Conservation (phyloP, 2,329 filamentous ascomycete genomes). For the Hypoxylon sp. region DNA sequence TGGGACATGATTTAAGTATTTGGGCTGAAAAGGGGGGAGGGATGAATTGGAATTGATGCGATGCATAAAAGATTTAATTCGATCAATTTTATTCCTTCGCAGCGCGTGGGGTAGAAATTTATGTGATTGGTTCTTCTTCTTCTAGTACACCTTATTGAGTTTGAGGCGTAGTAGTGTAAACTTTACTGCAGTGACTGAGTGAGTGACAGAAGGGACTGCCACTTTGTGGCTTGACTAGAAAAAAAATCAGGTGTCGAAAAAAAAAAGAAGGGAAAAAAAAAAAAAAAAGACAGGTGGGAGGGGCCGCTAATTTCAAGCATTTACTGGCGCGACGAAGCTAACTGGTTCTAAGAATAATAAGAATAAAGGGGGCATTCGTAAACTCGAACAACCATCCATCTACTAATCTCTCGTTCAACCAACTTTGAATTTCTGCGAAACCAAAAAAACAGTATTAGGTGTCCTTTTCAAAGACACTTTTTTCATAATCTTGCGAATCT, state of each 20-base stretch:
- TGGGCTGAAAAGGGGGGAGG: too few species aligned
- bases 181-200: too few species aligned
- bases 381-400: slow-evolving; percentile 8
- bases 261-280: too few species aligned
- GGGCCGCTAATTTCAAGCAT: slow-evolving; percentile 31
- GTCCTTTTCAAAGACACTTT: slow-evolving; percentile 25
- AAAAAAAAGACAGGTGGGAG: not conserved
- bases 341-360: slow-evolving; percentile 26
- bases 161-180: too few species aligned
- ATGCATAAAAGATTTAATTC: slow-evolving; percentile 17
- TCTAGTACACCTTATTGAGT: too few species aligned
- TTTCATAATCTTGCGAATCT: too few species aligned
- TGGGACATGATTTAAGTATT: too few species aligned
- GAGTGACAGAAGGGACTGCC: too few species aligned
- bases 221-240: slow-evolving; percentile 21
- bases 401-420: slow-evolving; percentile 20
- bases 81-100: slow-evolving; percentile 31
- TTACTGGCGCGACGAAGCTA: slow-evolving; percentile 28
- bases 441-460: slow-evolving; percentile 16
- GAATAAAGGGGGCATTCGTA: slow-evolving; percentile 34
- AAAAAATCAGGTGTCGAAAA: slow-evolving; percentile 25
- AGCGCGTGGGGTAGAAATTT: slow-evolving; percentile 22
- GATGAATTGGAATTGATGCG: slow-evolving; percentile 1
- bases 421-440: slow-evolving; percentile 15
- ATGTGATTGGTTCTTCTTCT: slow-evolving; percentile 30